phyloP scores from a whole-genome alignment of 495 filamentous ascomycete genomes.

The Copromyces sp. region DNA sequence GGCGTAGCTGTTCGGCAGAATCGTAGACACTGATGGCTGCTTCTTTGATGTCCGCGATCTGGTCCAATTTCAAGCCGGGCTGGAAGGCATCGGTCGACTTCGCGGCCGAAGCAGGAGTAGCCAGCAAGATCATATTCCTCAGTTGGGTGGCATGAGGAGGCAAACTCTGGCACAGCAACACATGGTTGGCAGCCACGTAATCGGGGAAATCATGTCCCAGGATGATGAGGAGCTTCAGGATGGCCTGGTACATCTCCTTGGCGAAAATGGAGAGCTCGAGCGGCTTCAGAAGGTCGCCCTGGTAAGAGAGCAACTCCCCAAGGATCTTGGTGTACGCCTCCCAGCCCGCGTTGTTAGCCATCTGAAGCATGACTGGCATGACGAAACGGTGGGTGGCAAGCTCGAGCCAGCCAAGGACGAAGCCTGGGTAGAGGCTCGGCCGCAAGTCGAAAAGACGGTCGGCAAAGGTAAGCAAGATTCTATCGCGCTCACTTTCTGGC shows the following conservation, averaged over 20 bases:
- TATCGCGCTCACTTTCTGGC: conserved; percentile 47
- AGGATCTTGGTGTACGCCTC: conserved; percentile 63
- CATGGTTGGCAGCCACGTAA: conserved; percentile 80
- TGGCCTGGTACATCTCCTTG: conserved; percentile 76
- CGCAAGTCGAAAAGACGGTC: conserved; percentile 64
- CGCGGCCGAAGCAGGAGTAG: conserved; percentile 63
- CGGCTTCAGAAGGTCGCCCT: conserved; percentile 72
- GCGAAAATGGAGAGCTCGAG: conserved; percentile 55
- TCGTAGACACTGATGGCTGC: conserved; percentile 54
- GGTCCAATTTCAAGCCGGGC: conserved; percentile 69
- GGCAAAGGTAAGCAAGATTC: conserved; percentile 62
- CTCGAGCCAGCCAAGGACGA: conserved; percentile 74
- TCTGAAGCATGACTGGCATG: conserved; percentile 66
- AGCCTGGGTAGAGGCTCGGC: conserved; percentile 66
- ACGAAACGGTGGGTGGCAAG: conserved; percentile 80
- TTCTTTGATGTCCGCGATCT: conserved; percentile 65
- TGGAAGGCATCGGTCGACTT: conserved; percentile 77
- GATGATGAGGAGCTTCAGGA: conserved; percentile 70
- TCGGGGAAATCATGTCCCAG: conserved; percentile 92
- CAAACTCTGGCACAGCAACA: conserved; percentile 74
- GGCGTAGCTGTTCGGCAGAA: conserved; percentile 41
- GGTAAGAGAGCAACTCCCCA: conserved; percentile 59
- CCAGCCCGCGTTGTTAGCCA: conserved; percentile 65
- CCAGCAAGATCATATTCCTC: conserved; percentile 78
- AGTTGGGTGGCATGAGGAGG: conserved; percentile 80